A percentile compares a stretch with the other conserved stretches of the same genome.
phyloP scores from a whole-genome alignment of 805 yeast genomes.

The Cyberlindnera japonica region DNA sequence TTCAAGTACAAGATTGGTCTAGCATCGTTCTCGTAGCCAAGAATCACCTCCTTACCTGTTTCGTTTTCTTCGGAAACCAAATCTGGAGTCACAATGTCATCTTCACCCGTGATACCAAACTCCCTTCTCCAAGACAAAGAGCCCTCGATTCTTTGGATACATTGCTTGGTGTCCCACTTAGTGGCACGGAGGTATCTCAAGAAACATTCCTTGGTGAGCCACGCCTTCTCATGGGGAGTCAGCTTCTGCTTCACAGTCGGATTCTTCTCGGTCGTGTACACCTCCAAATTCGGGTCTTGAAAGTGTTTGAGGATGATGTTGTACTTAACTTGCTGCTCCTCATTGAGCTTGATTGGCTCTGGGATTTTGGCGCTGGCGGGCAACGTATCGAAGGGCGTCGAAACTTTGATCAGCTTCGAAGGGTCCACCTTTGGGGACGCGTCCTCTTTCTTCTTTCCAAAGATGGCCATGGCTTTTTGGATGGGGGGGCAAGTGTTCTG shows the following conservation, averaged over 20 bases:
- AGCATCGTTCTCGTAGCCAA: constrained; percentile 86
- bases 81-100: constrained; percentile 52
- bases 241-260: constrained; percentile 41
- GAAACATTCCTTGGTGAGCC: constrained; percentile 92
- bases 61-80: constrained; percentile 65
- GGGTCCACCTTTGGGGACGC: constrained; percentile 26
- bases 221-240: constrained; percentile 66
- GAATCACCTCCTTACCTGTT: constrained; percentile 87
- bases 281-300: constrained; percentile 33
- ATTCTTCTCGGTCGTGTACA: constrained; percentile 35
- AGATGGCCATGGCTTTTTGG: constrained; percentile 23
- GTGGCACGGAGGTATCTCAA: constrained; percentile 90
- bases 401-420: constrained; percentile 28
- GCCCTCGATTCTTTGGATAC: constrained; percentile 68
- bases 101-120: constrained; percentile 67
- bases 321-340: constrained; percentile 59
- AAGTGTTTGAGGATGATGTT: constrained; percentile 61
- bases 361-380: constrained; percentile 50
- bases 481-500: not conserved
- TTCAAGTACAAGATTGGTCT: constrained; percentile 91
- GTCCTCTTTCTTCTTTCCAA: constrained; percentile 26
- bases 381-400: constrained; percentile 54
- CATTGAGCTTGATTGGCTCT: constrained; percentile 41
- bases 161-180: constrained; percentile 75
- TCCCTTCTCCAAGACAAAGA: constrained; percentile 93